Evolutionary conservation across 2,329 filamentous ascomycete genomes (phyloP).

Genomic region (Cadophora malorum): DNA sequence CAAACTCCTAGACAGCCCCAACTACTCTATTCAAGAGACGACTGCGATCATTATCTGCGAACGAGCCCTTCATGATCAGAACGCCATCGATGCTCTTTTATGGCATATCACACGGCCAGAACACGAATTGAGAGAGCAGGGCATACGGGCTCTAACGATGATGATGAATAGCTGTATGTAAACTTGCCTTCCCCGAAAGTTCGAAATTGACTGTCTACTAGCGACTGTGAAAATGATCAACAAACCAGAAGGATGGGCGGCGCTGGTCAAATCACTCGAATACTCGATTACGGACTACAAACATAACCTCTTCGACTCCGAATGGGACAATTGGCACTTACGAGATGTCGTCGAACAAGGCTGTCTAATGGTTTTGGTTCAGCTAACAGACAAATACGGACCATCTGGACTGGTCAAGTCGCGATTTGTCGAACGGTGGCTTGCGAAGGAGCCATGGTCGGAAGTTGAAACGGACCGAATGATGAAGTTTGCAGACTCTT

Average conservation of each 20-base stretch:
- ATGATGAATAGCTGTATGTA: conserved; percentile 57
- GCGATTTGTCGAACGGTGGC: conserved; percentile 74
- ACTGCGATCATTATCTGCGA: conserved; percentile 65
- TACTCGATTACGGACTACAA: conserved; percentile 58
- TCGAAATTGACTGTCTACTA: conserved; percentile 27
- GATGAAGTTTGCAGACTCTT: conserved; percentile 55
- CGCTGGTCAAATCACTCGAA: conserved; percentile 66
- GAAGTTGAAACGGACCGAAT: conserved; percentile 57
- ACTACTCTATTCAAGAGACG: conserved; percentile 74
- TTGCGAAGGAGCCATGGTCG: conserved; percentile 76
- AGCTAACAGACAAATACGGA: conserved; percentile 61
- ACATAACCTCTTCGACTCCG: conserved; percentile 59
- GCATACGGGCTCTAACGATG: conserved; percentile 61
- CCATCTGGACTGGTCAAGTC: conserved; percentile 64
- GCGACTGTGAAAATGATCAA: conserved; percentile 39
- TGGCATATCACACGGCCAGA: conserved; percentile 64
- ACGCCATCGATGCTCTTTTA: conserved; percentile 58
- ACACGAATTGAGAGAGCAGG: conserved; percentile 64
- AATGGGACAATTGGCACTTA: conserved; percentile 68
- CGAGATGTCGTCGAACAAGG: conserved; percentile 67
- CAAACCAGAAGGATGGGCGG: conserved; percentile 47
- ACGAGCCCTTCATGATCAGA: conserved; percentile 63
- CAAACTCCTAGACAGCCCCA: conserved; percentile 73
- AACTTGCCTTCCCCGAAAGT: neutral
- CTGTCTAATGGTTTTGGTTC: conserved; percentile 62